Percentiles rank a stretch among this genome's conserved stretches.
phyloP scores from a whole-genome alignment of 257 asterid genomes.

The Ocimum tenuiflorum region DNA sequence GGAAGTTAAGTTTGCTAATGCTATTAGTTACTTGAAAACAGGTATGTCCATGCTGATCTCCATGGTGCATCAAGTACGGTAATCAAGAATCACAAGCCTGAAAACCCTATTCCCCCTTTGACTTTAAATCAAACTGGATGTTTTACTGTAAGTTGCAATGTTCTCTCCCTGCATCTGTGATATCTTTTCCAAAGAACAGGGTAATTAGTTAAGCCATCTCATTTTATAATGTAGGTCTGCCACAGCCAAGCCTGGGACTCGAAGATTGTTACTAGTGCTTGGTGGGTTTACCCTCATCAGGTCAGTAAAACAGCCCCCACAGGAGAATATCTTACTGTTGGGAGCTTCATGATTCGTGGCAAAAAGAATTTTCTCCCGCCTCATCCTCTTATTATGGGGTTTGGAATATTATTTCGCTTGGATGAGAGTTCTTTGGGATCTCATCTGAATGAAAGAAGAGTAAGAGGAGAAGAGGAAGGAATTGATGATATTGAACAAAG shows the following conservation, averaged over 20 bases:
- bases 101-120: constrained; percentile 81
- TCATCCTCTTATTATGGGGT: constrained; percentile 93
- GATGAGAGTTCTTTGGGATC: constrained; percentile 97
- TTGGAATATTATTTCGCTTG: constrained; percentile 86
- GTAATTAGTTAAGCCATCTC: not conserved
- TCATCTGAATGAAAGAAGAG: constrained; percentile 96
- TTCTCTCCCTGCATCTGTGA: not conserved
- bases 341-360: constrained; percentile 99
- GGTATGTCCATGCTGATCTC: constrained; percentile 97
- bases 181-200: not conserved
- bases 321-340: constrained; percentile 95
- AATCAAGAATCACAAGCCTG: constrained; percentile 95
- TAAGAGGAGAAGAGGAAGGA: constrained; percentile 94
- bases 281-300: constrained; percentile 99
- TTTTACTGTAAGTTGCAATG: constrained; percentile 63
- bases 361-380: constrained; percentile 98
- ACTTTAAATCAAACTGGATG: constrained; percentile 95
- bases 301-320: constrained; percentile 99
- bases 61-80: constrained; percentile 98
- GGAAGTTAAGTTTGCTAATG: constrained; percentile 22
- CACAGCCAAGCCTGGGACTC: constrained; percentile 99
- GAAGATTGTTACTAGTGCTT: constrained; percentile 96
- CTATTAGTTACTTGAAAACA: constrained; percentile 23
- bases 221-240: constrained; percentile 60
- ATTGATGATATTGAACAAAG: constrained; percentile 45